Evolutionary conservation across 2,329 filamentous ascomycete species (phyloP).

Genomic region (Lasiodiplodia sp.): DNA sequence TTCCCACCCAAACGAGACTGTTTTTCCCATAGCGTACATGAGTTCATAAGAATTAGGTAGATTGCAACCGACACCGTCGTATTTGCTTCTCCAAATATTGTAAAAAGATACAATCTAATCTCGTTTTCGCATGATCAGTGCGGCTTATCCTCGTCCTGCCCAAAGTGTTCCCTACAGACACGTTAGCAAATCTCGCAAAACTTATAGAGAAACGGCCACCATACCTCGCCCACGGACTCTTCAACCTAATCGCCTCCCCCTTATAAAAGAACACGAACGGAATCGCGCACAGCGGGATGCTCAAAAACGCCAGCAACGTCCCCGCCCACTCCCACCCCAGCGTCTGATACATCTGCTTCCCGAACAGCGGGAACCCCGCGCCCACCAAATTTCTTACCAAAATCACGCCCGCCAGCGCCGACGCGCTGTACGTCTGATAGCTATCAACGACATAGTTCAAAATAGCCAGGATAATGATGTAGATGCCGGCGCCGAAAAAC

Average conservation of each 20-base stretch:
- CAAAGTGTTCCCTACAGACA: conserved; percentile 22
- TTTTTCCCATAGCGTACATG: too few species aligned
- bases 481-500: conserved; percentile 35
- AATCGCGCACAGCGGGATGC: conserved; percentile 46
- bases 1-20: too few species aligned
- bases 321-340: conserved; percentile 49
- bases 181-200: too few species aligned
- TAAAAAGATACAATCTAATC: background rate
- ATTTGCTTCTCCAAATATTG: too few species aligned
- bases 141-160: conserved; percentile 28
- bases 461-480: conserved; percentile 37
- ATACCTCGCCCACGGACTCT: conserved; percentile 31
- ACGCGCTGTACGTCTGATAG: conserved; percentile 33
- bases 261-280: conserved; percentile 50
- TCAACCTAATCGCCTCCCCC: conserved; percentile 37
- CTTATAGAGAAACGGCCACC: background rate
- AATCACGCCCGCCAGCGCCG: conserved; percentile 32
- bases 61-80: too few species aligned
- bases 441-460: conserved; percentile 36
- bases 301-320: conserved; percentile 48
- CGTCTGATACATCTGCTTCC: conserved; percentile 40
- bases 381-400: conserved; percentile 34
- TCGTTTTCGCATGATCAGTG: conserved; percentile 1
- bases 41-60: too few species aligned
- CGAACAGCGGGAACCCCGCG: conserved; percentile 41